Conservation (phyloP, 257 asterid species). For the Solanum dulcamara region DNA sequence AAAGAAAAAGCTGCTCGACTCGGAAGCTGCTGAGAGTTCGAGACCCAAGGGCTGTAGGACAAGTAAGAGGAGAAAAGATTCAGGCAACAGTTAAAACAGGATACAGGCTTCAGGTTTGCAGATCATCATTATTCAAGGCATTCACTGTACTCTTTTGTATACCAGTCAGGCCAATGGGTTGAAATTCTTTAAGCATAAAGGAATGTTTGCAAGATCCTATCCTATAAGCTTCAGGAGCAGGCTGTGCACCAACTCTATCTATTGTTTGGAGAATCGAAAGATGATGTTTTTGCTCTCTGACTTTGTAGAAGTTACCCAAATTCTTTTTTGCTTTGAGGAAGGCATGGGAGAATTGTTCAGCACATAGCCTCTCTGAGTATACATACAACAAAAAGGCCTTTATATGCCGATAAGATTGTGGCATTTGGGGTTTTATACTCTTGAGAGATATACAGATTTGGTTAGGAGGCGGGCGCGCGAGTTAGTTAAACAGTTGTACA, state of each 20-base stretch:
- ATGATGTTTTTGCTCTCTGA: neutral
- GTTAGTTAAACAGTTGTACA: neutral
- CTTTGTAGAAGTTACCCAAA: neutral
- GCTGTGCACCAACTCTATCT: neutral
- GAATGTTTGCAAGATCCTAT: neutral
- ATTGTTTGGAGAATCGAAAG: neutral
- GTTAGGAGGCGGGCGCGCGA: neutral
- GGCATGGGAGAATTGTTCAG: neutral
- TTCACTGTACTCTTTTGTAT: neutral
- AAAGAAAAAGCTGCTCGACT: constrained; percentile 35
- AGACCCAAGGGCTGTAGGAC: constrained; percentile 56
- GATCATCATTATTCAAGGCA: neutral
- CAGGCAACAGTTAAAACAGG: constrained; percentile 17
- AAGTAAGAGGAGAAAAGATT: constrained; percentile 57
- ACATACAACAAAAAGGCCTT: neutral
- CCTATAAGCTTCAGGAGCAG: neutral
- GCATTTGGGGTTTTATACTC: neutral
- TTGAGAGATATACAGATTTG: neutral
- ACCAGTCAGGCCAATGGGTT: neutral
- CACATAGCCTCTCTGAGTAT: neutral
- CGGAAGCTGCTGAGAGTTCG: constrained; percentile 48
- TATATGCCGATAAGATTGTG: neutral
- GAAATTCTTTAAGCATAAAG: neutral
- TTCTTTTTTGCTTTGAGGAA: neutral
- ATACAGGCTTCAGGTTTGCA: neutral